Conservation (phyloP, 768 basidiomycete species). For the Termitomyces sp. region DNA sequence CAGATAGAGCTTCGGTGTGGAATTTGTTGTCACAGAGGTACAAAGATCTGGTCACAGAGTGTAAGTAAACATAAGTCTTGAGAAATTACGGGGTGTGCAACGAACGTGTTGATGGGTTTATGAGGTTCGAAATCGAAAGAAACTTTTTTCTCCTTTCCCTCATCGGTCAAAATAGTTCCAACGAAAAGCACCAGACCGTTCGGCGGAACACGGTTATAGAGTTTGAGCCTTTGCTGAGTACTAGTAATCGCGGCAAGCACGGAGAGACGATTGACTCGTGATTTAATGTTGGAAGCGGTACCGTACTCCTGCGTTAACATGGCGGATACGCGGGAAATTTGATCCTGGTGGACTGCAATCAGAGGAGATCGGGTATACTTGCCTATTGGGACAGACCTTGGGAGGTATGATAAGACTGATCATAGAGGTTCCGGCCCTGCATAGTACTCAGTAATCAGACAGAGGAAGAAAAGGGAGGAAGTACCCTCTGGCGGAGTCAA, state of each 20-base stretch:
- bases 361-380: slow-evolving; percentile 8
- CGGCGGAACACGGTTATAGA: slow-evolving; percentile 94
- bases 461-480: slow-evolving; percentile 14
- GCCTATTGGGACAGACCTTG: slow-evolving; percentile 48
- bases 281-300: slow-evolving; percentile 99
- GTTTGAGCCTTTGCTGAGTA: slow-evolving; percentile 94
- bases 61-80: slow-evolving; percentile 8
- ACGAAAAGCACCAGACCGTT: slow-evolving; percentile 98
- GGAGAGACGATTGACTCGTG: slow-evolving; percentile 94
- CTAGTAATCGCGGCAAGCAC: slow-evolving; percentile 97
- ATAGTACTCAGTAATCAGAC: slow-evolving; percentile 19
- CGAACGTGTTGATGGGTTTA: slow-evolving; percentile 97
- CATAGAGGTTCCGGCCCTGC: slow-evolving; percentile 95
- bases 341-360: slow-evolving; percentile 46
- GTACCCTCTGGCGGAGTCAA: slow-evolving; percentile 89
- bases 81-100: slow-evolving; percentile 7
- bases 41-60: slow-evolving; percentile 57
- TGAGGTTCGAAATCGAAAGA: slow-evolving; percentile 98
- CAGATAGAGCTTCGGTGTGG: slow-evolving; percentile 95
- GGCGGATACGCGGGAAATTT: slow-evolving; percentile 89
- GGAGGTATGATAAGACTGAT: slow-evolving; percentile 97
- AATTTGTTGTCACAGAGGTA: slow-evolving; percentile 99
- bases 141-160: slow-evolving; percentile 99
- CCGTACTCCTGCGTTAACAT: slow-evolving; percentile 99
- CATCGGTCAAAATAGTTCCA: slow-evolving; percentile 95